Percentiles rank a stretch among this genome's conserved stretches.
phyloP scores from a whole-genome alignment of 495 filamentous ascomycete species.

The Xylaria flabelliformis region DNA sequence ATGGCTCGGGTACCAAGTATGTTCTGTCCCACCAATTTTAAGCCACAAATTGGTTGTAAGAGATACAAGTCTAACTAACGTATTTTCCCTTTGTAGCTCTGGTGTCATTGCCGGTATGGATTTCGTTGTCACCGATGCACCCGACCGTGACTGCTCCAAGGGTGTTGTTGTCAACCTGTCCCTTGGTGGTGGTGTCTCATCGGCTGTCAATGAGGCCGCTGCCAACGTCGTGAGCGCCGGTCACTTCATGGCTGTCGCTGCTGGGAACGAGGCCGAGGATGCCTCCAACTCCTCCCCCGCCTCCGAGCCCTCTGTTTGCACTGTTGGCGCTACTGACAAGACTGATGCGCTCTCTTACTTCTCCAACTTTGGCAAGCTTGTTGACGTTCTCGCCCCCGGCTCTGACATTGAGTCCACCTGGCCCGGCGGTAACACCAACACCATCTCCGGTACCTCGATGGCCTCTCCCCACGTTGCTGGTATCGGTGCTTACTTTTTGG shows the following conservation, averaged over 20 bases:
- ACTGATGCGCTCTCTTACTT: slow-evolving; percentile 55
- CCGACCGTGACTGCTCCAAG: slow-evolving; percentile 40
- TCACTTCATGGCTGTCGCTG: slow-evolving; percentile 55
- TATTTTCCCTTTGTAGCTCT: slow-evolving; percentile 30
- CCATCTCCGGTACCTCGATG: slow-evolving; percentile 65
- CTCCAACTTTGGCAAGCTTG: slow-evolving; percentile 62
- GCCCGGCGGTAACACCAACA: slow-evolving; percentile 55
- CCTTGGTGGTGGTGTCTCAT: slow-evolving; percentile 54
- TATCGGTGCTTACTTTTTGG: slow-evolving; percentile 58
- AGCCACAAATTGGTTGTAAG: neutral
- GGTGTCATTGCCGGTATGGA: slow-evolving; percentile 63
- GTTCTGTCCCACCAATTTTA: slow-evolving; percentile 11
- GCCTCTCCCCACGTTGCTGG: slow-evolving; percentile 65
- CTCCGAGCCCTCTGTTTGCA: slow-evolving; percentile 58
- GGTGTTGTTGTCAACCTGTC: slow-evolving; percentile 58
- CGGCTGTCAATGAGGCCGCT: slow-evolving; percentile 55
- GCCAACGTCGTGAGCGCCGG: slow-evolving; percentile 50
- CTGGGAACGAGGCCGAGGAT: slow-evolving; percentile 53
- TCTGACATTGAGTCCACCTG: slow-evolving; percentile 57
- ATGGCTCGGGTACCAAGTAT: slow-evolving; percentile 48
- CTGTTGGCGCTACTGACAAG: slow-evolving; percentile 59
- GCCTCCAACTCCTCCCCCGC: slow-evolving; percentile 55
- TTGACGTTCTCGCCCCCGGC: slow-evolving; percentile 66
- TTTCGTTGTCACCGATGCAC: slow-evolving; percentile 52
- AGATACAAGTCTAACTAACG: slow-evolving; percentile 5